Conservation (phyloP, 2,329 filamentous ascomycete genomes). For the Aspergillus aculeatus region DNA sequence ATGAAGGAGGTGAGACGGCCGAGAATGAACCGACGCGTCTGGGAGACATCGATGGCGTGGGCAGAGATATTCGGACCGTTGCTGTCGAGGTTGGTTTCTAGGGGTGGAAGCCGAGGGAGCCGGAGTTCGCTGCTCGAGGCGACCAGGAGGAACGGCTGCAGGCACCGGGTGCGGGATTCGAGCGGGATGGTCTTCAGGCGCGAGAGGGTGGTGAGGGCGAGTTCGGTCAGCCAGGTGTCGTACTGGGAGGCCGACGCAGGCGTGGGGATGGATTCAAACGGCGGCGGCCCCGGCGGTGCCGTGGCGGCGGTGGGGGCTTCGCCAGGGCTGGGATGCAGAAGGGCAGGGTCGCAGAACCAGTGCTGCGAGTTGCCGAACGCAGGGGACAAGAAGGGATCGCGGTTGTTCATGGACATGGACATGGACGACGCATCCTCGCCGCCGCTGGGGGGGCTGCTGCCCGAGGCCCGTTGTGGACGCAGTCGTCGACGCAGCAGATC, state of each 20-base stretch:
- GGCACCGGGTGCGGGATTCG: conserved; percentile 54
- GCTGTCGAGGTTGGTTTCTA: conserved; percentile 3
- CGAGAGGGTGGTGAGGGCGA: conserved; percentile 52
- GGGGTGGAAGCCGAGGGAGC: conserved; percentile 34
- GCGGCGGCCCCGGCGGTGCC: conserved; percentile 24
- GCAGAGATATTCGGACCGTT: conserved; percentile 31
- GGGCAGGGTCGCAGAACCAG: conserved; percentile 19
- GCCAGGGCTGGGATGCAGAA: conserved; percentile 4
- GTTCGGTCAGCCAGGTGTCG: conserved; percentile 49
- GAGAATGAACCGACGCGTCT: conserved; percentile 50
- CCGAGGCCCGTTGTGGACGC: conserved; percentile 15
- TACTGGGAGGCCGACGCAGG: conserved; percentile 20
- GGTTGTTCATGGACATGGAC: conserved; percentile 4
- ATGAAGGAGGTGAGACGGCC: conserved; percentile 48
- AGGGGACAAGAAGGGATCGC: conserved; percentile 26
- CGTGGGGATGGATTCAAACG: conserved; percentile 21
- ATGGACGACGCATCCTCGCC: not conserved
- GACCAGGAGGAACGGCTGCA: conserved; percentile 55
- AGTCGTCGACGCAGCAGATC: conserved; percentile 49
- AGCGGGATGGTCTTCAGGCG: conserved; percentile 51
- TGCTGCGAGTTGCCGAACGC: conserved; percentile 19
- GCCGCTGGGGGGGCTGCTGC: conserved; percentile 5
- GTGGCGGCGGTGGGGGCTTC: not conserved
- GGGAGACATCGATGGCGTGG: conserved; percentile 48
- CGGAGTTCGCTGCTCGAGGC: conserved; percentile 53